Conservation (phyloP, 2,329 filamentous ascomycete genomes). For the Aspergillus hiratsukae region DNA sequence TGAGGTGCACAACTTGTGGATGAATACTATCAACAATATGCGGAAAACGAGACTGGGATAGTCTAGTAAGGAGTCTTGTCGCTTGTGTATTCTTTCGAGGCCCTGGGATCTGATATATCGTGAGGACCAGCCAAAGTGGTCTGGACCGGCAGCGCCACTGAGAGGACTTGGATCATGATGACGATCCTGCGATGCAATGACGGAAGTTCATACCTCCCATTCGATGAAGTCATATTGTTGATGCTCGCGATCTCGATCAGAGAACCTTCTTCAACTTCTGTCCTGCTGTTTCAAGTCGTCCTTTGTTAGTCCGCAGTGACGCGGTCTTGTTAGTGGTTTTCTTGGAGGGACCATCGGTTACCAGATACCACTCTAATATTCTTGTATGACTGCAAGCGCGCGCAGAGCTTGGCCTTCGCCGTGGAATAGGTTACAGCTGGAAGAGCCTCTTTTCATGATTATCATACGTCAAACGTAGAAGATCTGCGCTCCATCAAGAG, state of each 20-base stretch:
- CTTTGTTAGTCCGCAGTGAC: neutral
- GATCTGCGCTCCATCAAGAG: too few relatives aligned
- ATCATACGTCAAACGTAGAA: too few relatives aligned
- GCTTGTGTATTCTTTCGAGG: neutral
- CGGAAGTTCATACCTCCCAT: neutral
- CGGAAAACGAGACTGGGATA: neutral
- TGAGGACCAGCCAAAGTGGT: neutral
- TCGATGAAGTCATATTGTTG: neutral
- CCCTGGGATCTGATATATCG: neutral
- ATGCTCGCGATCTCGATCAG: neutral
- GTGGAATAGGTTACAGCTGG: too few relatives aligned
- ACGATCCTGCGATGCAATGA: neutral
- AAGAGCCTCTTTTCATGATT: too few relatives aligned
- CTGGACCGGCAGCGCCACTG: neutral
- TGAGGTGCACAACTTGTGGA: neutral
- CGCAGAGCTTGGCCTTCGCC: too few relatives aligned
- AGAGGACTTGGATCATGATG: neutral
- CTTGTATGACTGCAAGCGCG: too few relatives aligned
- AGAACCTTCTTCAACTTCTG: neutral
- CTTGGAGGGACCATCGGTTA: too few relatives aligned
- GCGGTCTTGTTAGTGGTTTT: neutral
- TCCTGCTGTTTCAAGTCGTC: constrained; percentile 1
- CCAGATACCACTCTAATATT: too few relatives aligned
- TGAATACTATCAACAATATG: neutral
- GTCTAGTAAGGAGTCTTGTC: neutral